These are phyloP conservation scores for Rhodamnia rubescens DNA, from an alignment of 345 rosid species.

Conservation along the genomic window DNA sequence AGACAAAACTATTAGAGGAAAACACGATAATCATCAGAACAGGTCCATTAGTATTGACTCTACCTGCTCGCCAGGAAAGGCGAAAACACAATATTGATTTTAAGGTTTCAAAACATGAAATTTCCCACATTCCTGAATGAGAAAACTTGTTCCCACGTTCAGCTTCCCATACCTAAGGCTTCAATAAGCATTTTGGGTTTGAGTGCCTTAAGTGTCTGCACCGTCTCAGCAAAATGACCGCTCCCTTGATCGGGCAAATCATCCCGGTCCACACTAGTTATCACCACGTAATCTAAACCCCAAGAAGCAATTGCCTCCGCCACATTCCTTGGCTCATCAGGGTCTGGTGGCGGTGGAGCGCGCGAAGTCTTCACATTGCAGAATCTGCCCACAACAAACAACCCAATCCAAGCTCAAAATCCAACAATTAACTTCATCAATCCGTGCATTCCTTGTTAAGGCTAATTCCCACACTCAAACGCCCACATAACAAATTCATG, in stretches of 20 bases:
- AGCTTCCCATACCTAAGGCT: conserved; percentile 58
- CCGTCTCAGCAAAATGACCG: conserved; percentile 70
- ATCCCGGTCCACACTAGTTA: conserved; percentile 89
- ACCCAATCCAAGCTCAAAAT: neutral
- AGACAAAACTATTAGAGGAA: neutral
- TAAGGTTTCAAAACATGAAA: neutral
- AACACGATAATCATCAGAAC: neutral
- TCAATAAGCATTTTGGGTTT: conserved; percentile 88
- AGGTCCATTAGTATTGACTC: neutral
- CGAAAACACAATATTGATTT: neutral
- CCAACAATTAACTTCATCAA: neutral
- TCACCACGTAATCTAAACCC: conserved; percentile 91
- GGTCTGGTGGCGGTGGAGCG: conserved; percentile 90
- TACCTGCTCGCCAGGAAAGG: neutral
- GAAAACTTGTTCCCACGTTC: neutral
- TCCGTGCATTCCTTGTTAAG: neutral
- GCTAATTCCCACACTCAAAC: neutral
- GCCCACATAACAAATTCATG: neutral
- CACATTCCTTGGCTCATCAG: conserved; percentile 79
- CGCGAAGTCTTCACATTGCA: conserved; percentile 96
- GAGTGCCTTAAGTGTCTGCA: conserved; percentile 62
- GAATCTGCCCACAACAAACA: conserved; percentile 28
- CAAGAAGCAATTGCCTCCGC: conserved; percentile 95
- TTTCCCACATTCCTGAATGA: neutral
- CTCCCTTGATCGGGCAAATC: conserved; percentile 88